phyloP scores from a whole-genome alignment of 176 grass and related monocot species.

The Pontederia paniculata region DNA sequence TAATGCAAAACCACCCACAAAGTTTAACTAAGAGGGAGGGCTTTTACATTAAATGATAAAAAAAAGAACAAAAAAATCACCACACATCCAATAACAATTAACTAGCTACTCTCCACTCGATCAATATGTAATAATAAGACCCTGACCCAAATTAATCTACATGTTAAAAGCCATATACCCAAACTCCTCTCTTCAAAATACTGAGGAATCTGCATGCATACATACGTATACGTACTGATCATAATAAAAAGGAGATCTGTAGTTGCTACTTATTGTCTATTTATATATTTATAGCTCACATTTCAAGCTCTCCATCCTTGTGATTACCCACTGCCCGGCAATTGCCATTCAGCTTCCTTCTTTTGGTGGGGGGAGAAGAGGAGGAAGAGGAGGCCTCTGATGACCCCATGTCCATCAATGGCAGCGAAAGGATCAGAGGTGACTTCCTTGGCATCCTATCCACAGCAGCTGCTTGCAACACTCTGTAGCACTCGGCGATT shows the following conservation, averaged over 20 bases:
- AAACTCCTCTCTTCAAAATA: conserved; percentile 28
- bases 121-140: not conserved
- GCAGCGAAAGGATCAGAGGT: not conserved
- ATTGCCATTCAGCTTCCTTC: conserved; percentile 37
- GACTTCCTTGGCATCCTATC: conserved; percentile 34
- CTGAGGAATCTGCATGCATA: conserved; percentile 35
- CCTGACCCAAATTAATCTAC: not conserved
- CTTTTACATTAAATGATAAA: not conserved
- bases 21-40: not conserved
- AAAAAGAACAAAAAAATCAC: not conserved
- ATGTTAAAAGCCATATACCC: not conserved
- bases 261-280: not conserved
- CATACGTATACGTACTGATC: not conserved
- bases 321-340: conserved; percentile 8
- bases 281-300: conserved; percentile 7
- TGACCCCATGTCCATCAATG: conserved; percentile 13
- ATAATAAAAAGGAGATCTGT: conserved; percentile 14
- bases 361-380: conserved; percentile 36
- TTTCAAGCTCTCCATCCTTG: not conserved
- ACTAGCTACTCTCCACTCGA: too few species aligned
- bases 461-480: conserved; percentile 46
- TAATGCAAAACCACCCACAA: not conserved
- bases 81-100: not conserved
- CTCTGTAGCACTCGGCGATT: conserved; percentile 55
- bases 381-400: conserved; percentile 28